A percentile compares a stretch with the other conserved stretches of the same genome.
Conservation (phyloP, 2,329 filamentous ascomycete species). For the Aspergillus unguis region DNA sequence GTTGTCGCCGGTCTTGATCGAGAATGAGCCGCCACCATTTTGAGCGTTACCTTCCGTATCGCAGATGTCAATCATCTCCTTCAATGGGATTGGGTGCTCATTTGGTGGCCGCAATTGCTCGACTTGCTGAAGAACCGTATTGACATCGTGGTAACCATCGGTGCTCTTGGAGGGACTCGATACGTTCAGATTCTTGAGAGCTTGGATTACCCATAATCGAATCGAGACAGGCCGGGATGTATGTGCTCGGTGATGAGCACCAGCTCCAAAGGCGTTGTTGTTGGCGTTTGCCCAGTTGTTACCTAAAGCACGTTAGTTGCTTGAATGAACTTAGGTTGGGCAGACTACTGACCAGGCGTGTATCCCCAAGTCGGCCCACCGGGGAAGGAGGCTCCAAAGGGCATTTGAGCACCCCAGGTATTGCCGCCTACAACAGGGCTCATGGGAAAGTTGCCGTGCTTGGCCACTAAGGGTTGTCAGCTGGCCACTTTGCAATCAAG, state of each 20-base stretch:
- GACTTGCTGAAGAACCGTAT: constrained; percentile 61
- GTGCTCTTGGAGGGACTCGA: constrained; percentile 40
- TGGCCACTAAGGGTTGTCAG: constrained; percentile 29
- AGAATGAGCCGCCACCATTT: constrained; percentile 89
- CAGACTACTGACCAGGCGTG: constrained; percentile 32
- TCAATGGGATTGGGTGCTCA: constrained; percentile 55
- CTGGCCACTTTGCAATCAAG: not conserved
- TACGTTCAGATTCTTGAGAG: constrained; percentile 64
- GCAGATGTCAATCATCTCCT: constrained; percentile 77
- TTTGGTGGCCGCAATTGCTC: constrained; percentile 60
- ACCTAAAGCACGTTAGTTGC: constrained; percentile 29
- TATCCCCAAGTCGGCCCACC: constrained; percentile 38
- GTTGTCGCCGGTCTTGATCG: constrained; percentile 56
- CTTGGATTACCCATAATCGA: constrained; percentile 70
- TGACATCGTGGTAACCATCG: constrained; percentile 68
- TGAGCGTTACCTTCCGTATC: constrained; percentile 83
- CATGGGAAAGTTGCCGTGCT: constrained; percentile 33
- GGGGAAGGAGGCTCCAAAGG: constrained; percentile 41
- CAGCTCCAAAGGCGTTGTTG: constrained; percentile 50
- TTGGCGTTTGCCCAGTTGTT: constrained; percentile 45
- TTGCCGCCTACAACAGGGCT: constrained; percentile 29
- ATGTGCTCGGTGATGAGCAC: constrained; percentile 46
- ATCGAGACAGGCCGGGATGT: constrained; percentile 66
- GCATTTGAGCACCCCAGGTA: constrained; percentile 35
- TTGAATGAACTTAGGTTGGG: not conserved